Evolutionary conservation across 139 green algal genomes (phyloP), one percentile per base, ranked within the genome.

Genomic region (Chlorella sp.): DNA sequence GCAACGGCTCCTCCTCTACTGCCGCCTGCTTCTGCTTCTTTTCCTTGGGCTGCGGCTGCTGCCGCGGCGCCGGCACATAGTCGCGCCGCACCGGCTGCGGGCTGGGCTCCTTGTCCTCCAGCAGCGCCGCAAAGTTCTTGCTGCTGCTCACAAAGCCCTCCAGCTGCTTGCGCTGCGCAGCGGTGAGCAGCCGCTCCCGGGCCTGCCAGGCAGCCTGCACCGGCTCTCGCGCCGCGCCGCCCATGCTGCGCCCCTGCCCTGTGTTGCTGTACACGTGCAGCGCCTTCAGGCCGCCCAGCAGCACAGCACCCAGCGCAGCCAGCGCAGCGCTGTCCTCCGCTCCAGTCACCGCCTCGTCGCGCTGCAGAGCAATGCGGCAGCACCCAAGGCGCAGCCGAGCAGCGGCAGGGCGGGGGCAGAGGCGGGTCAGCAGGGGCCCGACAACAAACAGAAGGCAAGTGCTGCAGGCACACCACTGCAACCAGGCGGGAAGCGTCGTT

Each of bases 181-280:
- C 81, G 20, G 86, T 82, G 16, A 89, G 72, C 56, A 89, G 41
- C 41, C 56, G 36, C 4, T 87, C 51, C 51, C 51, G 51, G 12
- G 51, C 44, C 18, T 26, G 28, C 44, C 78, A 81, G 17, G 65
- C 74, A 9, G 81, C 74, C 47, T 63, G 75, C 73, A 89, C 81
- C 11, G 71, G 69, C 30, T 64, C 76, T 3, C 86, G 73, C 17
- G 86, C 86, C 36, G n/a, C 26, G 41, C 32, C 67, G 32, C 32
- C 51, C 81, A 89, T 82, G 39, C 74, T n/a, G 18, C 38, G 55
- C 20, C 74, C 71, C 74, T 76, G 64, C 64, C 86, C 81, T 44
- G 81, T 89, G 55, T 76, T 85, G 82, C 81, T 85, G 21, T 85
- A 78, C 41, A 89, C 73, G 38, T 87, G 74, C 56, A 89, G 64